Evolutionary conservation across 371 early-diverging fungal genomes (phyloP).

Genomic region (Saksenaea vasiformis): DNA sequence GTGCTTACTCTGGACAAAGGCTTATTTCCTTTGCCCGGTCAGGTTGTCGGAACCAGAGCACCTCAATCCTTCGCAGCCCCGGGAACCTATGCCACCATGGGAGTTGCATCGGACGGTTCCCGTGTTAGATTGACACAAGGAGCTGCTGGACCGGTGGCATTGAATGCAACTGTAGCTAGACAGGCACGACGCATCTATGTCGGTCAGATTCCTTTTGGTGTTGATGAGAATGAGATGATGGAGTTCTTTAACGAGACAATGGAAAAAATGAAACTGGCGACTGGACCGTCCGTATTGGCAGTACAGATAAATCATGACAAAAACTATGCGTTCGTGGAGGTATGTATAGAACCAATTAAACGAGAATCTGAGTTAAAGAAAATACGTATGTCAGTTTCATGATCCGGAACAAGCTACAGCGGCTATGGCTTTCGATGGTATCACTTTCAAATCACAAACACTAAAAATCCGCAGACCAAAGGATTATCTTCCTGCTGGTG

Average conservation of each 20-base stretch:
- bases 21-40: conserved; percentile 90
- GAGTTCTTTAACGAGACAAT: conserved; percentile 89
- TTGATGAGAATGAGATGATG: conserved; percentile 76
- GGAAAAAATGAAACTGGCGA: conserved; percentile 65
- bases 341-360: conserved; percentile 20
- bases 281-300: conserved; percentile 69
- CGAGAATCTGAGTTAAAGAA: background rate
- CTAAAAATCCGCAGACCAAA: conserved; percentile 94
- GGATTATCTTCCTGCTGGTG: conserved; percentile 83
- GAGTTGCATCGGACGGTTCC: conserved; percentile 38
- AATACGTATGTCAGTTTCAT: conserved; percentile 64
- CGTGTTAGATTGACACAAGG: conserved; percentile 39
- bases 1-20: conserved; percentile 42
- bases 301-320: conserved; percentile 91
- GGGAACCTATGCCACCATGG: conserved; percentile 48
- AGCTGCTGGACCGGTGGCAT: conserved; percentile 45
- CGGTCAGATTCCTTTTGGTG: conserved; percentile 88
- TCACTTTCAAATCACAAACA: conserved; percentile 76
- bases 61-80: conserved; percentile 58
- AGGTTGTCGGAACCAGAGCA: conserved; percentile 70
- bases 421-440: conserved; percentile 93
- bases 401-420: conserved; percentile 87
- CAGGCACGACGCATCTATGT: conserved; percentile 90
- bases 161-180: conserved; percentile 40
- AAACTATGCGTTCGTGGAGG: conserved; percentile 95